Evolutionary conservation across 768 basidiomycete genomes (phyloP).

Genomic region (Russula sp.): DNA sequence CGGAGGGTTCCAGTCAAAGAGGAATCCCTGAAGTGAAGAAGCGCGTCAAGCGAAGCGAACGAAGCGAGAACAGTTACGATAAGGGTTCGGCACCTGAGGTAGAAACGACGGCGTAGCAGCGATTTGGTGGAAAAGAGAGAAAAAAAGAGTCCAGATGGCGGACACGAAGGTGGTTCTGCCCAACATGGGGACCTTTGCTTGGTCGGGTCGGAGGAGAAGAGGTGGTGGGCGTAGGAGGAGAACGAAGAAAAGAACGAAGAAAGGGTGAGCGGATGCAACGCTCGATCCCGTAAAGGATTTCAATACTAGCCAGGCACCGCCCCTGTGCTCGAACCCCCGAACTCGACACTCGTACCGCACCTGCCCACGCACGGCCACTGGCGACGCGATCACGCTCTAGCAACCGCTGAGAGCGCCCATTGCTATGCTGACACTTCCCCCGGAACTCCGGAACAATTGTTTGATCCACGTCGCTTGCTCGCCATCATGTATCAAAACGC

Average conservation of each 20-base stretch:
- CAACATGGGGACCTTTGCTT: background rate
- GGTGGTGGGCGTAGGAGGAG: background rate
- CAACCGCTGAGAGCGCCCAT: too few relatives aligned
- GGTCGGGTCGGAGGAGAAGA: background rate
- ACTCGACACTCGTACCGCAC: too few relatives aligned
- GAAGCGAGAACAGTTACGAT: background rate
- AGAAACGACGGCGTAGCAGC: background rate
- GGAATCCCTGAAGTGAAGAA: slow-evolving; percentile 24
- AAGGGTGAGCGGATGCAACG: background rate
- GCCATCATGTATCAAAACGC: too few relatives aligned
- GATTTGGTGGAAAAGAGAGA: background rate
- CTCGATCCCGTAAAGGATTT: background rate
- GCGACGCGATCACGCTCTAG: too few relatives aligned
- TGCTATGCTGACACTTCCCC: too few relatives aligned
- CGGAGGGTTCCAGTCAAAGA: slow-evolving; percentile 28
- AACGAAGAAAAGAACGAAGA: too few relatives aligned
- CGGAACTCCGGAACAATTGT: too few relatives aligned
- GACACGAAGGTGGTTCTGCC: background rate
- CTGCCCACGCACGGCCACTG: too few relatives aligned
- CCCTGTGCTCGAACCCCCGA: too few relatives aligned
- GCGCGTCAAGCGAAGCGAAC: background rate
- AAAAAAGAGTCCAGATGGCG: background rate
- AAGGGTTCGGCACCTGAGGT: slow-evolving; percentile 2
- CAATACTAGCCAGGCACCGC: too few relatives aligned
- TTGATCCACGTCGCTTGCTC: too few relatives aligned